Percentiles rank a stretch among this genome's conserved stretches.
Conservation (phyloP, 805 yeast genomes). For the Pichia nakasei region DNA sequence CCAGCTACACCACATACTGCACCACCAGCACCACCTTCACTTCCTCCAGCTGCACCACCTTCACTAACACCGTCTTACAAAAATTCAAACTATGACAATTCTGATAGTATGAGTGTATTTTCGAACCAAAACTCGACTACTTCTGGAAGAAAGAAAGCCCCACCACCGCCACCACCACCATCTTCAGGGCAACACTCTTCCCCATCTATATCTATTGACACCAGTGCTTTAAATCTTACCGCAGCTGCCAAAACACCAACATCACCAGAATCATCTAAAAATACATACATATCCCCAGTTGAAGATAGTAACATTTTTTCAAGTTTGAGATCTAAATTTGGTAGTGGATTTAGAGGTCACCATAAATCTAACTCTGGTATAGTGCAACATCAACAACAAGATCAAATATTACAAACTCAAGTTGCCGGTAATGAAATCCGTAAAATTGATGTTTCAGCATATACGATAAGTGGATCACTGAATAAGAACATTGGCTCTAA, state of each 20-base stretch:
- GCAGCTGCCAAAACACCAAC: not conserved
- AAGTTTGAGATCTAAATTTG: conserved; percentile 9
- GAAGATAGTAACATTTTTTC: conserved; percentile 6
- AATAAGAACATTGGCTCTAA: conserved; percentile 4
- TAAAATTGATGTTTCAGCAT: conserved; percentile 55
- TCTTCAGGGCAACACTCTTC: conserved; percentile 13
- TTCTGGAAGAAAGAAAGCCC: conserved; percentile 4
- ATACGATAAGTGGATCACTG: conserved; percentile 44
- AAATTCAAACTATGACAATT: not conserved
- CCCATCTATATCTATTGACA: not conserved
- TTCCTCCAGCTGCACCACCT: not conserved
- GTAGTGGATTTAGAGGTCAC: conserved; percentile 5
- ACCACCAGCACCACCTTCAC: conserved; percentile 5
- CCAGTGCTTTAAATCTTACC: not conserved
- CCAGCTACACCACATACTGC: conserved; percentile 1
- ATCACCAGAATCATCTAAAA: conserved; percentile 1
- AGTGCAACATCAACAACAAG: not conserved
- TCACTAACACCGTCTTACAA: not conserved
- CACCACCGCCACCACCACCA: conserved; percentile 29
- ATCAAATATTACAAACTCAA: conserved; percentile 33
- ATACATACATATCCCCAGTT: conserved; percentile 2
- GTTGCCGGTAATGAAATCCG: conserved; percentile 43
- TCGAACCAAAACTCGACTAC: conserved; percentile 6
- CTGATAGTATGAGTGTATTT: conserved; percentile 5
- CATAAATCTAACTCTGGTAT: not conserved